Conservation (phyloP, 805 yeast species). For the Candida coquimbonensis region DNA sequence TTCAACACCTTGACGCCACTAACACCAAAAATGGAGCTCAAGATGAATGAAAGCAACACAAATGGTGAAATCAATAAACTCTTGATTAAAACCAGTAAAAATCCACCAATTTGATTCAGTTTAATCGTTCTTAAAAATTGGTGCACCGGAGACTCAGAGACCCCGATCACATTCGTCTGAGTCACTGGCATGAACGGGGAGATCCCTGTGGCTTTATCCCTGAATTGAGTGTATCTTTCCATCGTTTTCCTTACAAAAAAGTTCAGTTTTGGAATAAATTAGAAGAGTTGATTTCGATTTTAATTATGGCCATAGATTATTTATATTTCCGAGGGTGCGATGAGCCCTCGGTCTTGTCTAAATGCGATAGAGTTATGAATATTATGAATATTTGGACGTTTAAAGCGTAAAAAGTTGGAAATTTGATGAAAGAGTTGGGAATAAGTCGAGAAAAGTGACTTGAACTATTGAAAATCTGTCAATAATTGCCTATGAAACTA, state of each 20-base stretch:
- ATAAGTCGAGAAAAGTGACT: no score
- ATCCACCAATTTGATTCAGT: constrained; percentile 11
- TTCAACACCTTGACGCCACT: background rate
- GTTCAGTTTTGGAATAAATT: background rate
- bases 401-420: background rate
- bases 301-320: no score
- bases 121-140: constrained; percentile 1
- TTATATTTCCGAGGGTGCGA: no score
- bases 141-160: constrained; percentile 4
- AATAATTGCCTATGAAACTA: no score
- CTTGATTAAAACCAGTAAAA: constrained; percentile 18
- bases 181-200: constrained; percentile 72
- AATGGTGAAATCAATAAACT: constrained; percentile 16
- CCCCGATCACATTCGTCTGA: constrained; percentile 19
- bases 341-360: no score
- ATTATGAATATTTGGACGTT: background rate
- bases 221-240: constrained; percentile 81
- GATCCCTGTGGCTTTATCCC: constrained; percentile 91
- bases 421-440: background rate
- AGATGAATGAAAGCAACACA: constrained; percentile 17
- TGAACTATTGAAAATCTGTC: no score
- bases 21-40: constrained; percentile 4
- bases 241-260: constrained; percentile 27
- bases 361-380: no score
- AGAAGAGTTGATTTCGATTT: background rate